phyloP scores from a whole-genome alignment of 108 stramenopile genomes.

The Nitzschia palea region DNA sequence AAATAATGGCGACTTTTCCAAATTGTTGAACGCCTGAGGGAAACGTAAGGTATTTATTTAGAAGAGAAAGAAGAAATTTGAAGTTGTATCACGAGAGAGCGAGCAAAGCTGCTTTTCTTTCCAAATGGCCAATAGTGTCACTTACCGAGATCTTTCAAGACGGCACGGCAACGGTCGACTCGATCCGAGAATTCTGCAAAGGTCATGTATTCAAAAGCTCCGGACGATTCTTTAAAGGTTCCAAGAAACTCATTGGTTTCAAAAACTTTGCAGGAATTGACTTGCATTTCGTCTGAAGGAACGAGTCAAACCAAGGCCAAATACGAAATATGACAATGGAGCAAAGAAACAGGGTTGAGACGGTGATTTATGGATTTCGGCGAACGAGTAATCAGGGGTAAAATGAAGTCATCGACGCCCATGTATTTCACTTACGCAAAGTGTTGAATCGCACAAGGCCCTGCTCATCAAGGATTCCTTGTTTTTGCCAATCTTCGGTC shows the following conservation, averaged over 20 bases:
- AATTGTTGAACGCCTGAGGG: slow-evolving; percentile 60
- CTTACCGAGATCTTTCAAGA: slow-evolving; percentile 83
- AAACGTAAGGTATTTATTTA: too few relatives aligned
- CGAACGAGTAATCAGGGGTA: not conserved
- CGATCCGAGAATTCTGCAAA: slow-evolving; percentile 67
- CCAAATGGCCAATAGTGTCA: not conserved
- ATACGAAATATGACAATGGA: too few relatives aligned
- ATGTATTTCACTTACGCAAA: slow-evolving; percentile 34
- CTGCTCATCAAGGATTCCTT: slow-evolving; percentile 62
- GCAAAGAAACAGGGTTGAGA: too few relatives aligned
- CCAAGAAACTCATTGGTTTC: slow-evolving; percentile 70
- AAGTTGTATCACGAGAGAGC: not conserved
- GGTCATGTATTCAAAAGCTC: slow-evolving; percentile 71
- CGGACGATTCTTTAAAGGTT: slow-evolving; percentile 52
- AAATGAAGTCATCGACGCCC: not conserved
- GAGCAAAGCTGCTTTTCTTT: not conserved
- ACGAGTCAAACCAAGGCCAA: too few relatives aligned
- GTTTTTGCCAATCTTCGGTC: slow-evolving; percentile 44
- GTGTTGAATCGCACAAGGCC: slow-evolving; percentile 64
- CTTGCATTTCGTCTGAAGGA: slow-evolving; percentile 67
- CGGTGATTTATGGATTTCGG: too few relatives aligned
- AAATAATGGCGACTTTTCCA: slow-evolving; percentile 84
- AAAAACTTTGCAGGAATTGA: slow-evolving; percentile 56
- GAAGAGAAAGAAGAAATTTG: not conserved
- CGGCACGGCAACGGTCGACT: slow-evolving; percentile 62